These are phyloP conservation scores for Wickerhamiella musiphila DNA, from an alignment of 805 yeast species.

Conservation along the genomic window DNA sequence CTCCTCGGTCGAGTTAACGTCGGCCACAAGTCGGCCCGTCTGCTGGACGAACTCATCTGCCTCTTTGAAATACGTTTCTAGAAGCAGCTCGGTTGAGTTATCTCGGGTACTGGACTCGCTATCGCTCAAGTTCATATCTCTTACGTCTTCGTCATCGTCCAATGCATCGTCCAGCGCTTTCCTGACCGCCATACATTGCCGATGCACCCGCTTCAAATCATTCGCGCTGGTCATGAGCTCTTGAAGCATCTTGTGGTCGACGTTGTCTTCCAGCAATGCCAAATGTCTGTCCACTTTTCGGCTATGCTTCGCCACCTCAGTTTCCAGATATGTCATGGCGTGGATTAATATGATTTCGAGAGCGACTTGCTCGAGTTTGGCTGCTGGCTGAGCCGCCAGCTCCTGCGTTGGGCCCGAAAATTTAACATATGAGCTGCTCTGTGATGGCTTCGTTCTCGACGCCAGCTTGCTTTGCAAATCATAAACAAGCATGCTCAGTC, in stretches of 20 bases:
- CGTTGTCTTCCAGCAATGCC: conserved; percentile 56
- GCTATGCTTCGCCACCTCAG: conserved; percentile 48
- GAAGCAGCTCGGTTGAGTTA: conserved; percentile 47
- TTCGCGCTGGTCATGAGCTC: conserved; percentile 61
- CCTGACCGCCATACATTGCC: conserved; percentile 55
- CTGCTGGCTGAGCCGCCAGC: conserved; percentile 27
- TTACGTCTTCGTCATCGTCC: conserved; percentile 74
- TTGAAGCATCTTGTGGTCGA: conserved; percentile 57
- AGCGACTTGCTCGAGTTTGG: conserved; percentile 67
- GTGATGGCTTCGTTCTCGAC: conserved; percentile 10
- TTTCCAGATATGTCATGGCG: conserved; percentile 62
- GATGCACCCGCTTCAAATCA: conserved; percentile 52
- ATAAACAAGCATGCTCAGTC: conserved; percentile 62
- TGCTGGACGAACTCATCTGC: conserved; percentile 89
- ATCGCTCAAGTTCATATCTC: conserved; percentile 57
- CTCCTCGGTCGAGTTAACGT: conserved; percentile 81
- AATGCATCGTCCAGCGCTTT: conserved; percentile 68
- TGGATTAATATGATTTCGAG: conserved; percentile 68
- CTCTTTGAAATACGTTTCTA: conserved; percentile 80
- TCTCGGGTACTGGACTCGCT: conserved; percentile 16
- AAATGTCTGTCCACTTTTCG: conserved; percentile 44
- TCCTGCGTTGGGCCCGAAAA: too few species aligned
- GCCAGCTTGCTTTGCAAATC: conserved; percentile 64
- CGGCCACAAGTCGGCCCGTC: conserved; percentile 64
- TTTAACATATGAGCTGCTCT: too few species aligned